Conservation (phyloP, 1,284 basidiomycete genomes). For the Peniophora sp. region DNA sequence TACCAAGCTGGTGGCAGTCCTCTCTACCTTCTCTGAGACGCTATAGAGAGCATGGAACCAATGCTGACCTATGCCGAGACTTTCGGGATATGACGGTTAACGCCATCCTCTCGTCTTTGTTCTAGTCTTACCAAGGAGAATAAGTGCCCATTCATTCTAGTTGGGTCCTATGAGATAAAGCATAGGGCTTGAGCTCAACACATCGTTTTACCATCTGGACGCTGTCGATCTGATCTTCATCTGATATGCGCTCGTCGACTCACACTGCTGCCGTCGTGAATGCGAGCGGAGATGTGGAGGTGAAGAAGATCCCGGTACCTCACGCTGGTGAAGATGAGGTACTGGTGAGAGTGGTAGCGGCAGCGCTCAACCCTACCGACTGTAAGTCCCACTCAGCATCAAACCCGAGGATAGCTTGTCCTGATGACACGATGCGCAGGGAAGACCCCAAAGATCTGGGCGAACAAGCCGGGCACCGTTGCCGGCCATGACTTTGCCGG, state of each 20-base stretch:
- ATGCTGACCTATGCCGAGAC: too few relatives aligned
- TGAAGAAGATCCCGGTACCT: slow-evolving; percentile 4
- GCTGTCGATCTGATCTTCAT: too few relatives aligned
- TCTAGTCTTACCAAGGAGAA: too few relatives aligned
- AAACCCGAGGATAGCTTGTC: neutral
- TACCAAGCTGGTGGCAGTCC: too few relatives aligned
- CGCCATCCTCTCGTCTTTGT: too few relatives aligned
- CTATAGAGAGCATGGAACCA: too few relatives aligned
- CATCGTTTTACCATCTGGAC: too few relatives aligned
- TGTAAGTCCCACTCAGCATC: neutral
- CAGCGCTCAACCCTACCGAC: slow-evolving; percentile 7
- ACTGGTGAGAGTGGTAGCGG: slow-evolving; percentile 6
- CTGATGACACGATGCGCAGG: neutral
- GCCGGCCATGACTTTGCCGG: slow-evolving; percentile 1
- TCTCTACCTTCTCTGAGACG: too few relatives aligned
- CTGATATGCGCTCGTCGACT: slow-evolving; percentile 3
- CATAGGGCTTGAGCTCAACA: too few relatives aligned
- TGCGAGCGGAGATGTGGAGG: neutral
- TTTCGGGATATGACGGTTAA: too few relatives aligned
- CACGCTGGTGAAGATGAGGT: slow-evolving; percentile 5
- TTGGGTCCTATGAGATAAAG: too few relatives aligned
- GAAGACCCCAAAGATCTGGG: slow-evolving; percentile 2
- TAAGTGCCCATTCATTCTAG: too few relatives aligned
- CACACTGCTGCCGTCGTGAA: slow-evolving; percentile 5
- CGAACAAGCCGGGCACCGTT: neutral